phyloP scores from a whole-genome alignment of 306 rosid genomes.

The Benincasa hispida region DNA sequence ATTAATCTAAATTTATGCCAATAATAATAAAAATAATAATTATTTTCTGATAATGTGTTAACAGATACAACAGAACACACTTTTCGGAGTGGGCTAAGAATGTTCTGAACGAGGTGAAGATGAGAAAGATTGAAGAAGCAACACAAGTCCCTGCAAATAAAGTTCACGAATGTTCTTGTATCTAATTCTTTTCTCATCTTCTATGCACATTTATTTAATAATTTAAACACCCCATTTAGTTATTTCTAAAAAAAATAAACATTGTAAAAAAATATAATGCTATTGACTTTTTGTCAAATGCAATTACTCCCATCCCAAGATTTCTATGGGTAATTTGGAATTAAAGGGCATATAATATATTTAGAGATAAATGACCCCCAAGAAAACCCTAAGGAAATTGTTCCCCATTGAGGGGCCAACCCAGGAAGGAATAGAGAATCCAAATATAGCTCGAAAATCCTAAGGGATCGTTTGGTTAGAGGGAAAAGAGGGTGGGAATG shows the following conservation, averaged over 20 bases:
- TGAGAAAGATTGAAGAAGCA: conserved; percentile 25
- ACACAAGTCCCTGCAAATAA: not conserved
- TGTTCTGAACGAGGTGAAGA: conserved; percentile 32
- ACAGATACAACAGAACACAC: conserved; percentile 22
- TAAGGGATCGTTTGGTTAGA: no score
- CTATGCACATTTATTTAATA: not conserved
- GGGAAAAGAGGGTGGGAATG: no score
- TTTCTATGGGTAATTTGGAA: no score
- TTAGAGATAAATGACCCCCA: no score
- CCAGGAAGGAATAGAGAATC: no score
- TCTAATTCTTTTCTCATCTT: not conserved
- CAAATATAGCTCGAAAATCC: no score
- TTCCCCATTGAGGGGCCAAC: no score
- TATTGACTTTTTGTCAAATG: not conserved
- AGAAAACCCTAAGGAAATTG: no score
- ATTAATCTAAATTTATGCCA: not conserved
- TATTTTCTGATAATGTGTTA: not conserved
- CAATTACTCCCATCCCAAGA: not conserved
- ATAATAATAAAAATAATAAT: not conserved
- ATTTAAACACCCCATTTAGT: not conserved
- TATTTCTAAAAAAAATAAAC: not conserved
- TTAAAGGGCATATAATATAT: no score
- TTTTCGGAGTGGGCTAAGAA: conserved; percentile 40
- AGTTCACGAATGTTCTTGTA: conserved; percentile 21
- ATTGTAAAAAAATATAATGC: not conserved